Evolutionary conservation across 2,329 filamentous ascomycete species (phyloP), one percentile per base, ranked within the genome.

Genomic region (Diatrype stigma): DNA sequence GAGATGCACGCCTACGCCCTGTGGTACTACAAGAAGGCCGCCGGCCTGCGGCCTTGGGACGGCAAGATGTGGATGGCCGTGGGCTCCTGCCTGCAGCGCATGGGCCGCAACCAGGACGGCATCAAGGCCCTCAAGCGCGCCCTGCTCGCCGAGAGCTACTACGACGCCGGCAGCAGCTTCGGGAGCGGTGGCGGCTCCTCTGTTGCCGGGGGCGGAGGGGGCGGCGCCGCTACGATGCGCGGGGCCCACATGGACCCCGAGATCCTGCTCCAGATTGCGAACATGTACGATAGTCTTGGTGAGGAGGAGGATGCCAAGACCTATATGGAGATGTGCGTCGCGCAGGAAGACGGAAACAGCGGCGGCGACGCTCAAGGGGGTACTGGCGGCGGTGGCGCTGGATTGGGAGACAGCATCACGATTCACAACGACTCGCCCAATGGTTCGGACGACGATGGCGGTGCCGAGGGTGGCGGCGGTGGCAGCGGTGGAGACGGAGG

Each of bases 11-110:
- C 92, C 42, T 99, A 99, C 67, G 92, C 93, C 1, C 74, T 99
- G 0, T 97, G 94, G 81, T 99, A 99, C 71, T 96, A 96, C 74
- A 95, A 97, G 66, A 90, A 94, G 51, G 94, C 94, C 0, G 93
- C 93, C 0, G 90, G 91, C 0, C 76, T 99, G 2, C 84, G 92
- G n/a, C 91, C 93, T 0, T 96, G 93, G 78, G 94, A 99, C 61
- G 90, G 92, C 0, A 97, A 97, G 70, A 96, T 99, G 89, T 99
- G 94, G 94, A 88, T 94, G 75, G 94, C 94, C 0, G 91, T 99
- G 5, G 94, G 90, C 10, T 89, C 89, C 32, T 96, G 93, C 66
- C 85, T 96, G 56, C 87, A 93, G 55, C 93, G 92, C 66, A 95
- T 96, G 79, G 87, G 86, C 48, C 85, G 92, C 49, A 78, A 90